Evolutionary conservation across 306 rosid genomes (phyloP).

Genomic region (Dalbergia cochinchinensis): DNA sequence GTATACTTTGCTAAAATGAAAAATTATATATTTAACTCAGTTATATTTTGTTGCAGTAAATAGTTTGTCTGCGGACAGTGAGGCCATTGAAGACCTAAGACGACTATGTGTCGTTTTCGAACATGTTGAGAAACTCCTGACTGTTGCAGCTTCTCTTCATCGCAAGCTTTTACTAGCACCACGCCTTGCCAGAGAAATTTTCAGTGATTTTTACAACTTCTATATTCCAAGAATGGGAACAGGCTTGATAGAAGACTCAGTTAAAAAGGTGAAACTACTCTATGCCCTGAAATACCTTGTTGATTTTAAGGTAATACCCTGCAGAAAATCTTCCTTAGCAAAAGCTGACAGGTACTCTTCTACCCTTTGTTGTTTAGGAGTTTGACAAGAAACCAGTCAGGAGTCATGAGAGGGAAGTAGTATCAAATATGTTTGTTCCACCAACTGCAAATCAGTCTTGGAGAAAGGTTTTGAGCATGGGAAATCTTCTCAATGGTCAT

Average conservation of each 20-base stretch:
- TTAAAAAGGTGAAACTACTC: constrained; percentile 56
- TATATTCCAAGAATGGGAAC: constrained; percentile 80
- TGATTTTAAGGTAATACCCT: constrained; percentile 2
- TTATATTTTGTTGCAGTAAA: constrained; percentile 61
- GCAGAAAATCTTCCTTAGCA: constrained; percentile 21
- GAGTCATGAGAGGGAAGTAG: constrained; percentile 63
- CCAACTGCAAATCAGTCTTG: constrained; percentile 81
- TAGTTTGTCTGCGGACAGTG: constrained; percentile 66
- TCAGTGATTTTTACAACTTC: constrained; percentile 66
- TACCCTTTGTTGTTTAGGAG: constrained; percentile 51
- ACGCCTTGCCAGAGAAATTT: constrained; percentile 68
- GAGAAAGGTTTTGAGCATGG: constrained; percentile 89
- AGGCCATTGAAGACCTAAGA: constrained; percentile 69
- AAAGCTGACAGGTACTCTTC: constrained; percentile 30
- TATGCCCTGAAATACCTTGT: constrained; percentile 1
- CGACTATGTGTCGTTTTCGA: constrained; percentile 72
- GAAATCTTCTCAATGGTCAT: constrained; percentile 87
- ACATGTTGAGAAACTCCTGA: constrained; percentile 73
- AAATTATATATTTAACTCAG: not conserved
- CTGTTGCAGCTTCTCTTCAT: constrained; percentile 81
- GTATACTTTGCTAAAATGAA: too few relatives aligned
- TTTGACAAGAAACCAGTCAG: constrained; percentile 64
- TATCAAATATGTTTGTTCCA: constrained; percentile 68
- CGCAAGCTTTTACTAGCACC: constrained; percentile 71
- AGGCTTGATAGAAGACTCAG: constrained; percentile 46